Evolutionary conservation across 2,329 filamentous ascomycete species (phyloP).

Genomic region (Septoria linicola): DNA sequence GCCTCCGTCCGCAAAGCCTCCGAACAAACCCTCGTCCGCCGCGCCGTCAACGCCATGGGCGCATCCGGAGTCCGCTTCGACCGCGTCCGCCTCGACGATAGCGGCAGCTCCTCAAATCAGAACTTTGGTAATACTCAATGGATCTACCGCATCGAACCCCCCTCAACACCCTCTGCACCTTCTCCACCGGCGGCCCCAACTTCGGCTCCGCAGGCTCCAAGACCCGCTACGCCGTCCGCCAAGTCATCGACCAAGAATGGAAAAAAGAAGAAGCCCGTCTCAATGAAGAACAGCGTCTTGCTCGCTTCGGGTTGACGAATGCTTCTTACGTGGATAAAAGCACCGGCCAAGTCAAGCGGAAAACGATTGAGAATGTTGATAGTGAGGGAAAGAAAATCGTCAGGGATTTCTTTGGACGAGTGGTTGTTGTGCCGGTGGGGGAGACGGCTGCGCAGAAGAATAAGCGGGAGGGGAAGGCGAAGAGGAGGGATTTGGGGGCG

Average conservation of each 20-base stretch:
- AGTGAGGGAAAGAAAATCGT: constrained; percentile 51
- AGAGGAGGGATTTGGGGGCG: constrained; percentile 77
- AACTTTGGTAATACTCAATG: constrained; percentile 47
- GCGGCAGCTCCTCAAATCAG: constrained; percentile 6
- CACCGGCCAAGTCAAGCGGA: constrained; percentile 16
- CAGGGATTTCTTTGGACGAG: constrained; percentile 81
- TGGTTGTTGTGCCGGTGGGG: constrained; percentile 54
- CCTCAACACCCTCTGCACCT: constrained; percentile 75
- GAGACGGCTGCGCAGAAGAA: constrained; percentile 39
- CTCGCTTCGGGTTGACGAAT: constrained; percentile 58
- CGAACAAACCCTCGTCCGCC: constrained; percentile 76
- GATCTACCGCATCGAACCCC: constrained; percentile 94
- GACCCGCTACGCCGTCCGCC: constrained; percentile 86
- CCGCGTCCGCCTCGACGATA: constrained; percentile 69
- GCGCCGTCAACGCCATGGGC: constrained; percentile 78
- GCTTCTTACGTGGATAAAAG: constrained; percentile 19
- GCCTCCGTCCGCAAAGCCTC: constrained; percentile 85
- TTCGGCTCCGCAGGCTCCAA: constrained; percentile 57
- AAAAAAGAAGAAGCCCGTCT: constrained; percentile 68
- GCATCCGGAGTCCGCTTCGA: constrained; percentile 80
- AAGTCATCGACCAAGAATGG: constrained; percentile 90
- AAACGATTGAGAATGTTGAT: constrained; percentile 30
- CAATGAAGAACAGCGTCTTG: constrained; percentile 65
- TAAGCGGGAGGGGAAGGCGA: constrained; percentile 41
- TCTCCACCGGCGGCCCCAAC: constrained; percentile 63